phyloP scores from a whole-genome alignment of 805 yeast genomes.

The Candida ovalis region DNA sequence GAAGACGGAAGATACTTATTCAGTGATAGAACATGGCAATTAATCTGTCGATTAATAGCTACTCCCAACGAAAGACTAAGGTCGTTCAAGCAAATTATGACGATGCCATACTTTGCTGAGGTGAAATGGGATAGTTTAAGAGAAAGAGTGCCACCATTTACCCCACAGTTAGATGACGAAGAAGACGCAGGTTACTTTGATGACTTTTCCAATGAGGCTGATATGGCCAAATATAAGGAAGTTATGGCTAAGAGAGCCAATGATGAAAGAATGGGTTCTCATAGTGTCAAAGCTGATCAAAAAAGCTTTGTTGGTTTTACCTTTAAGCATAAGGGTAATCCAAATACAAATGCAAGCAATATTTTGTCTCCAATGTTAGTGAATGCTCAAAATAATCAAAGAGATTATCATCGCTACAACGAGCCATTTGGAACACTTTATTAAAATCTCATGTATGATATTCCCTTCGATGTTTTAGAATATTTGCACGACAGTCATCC shows the following conservation, averaged over 20 bases:
- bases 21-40: conserved; percentile 94
- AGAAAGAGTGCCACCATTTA: conserved; percentile 81
- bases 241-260: conserved; percentile 90
- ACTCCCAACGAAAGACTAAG: conserved; percentile 71
- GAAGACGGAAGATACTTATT: conserved; percentile 89
- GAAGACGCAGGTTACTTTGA: conserved; percentile 99
- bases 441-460: conserved; percentile 13
- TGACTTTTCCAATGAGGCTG: conserved; percentile 93
- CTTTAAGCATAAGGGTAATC: conserved; percentile 75
- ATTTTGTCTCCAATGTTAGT: conserved; percentile 31
- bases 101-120: conserved; percentile 79
- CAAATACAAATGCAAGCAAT: conserved; percentile 41
- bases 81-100: conserved; percentile 75
- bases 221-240: conserved; percentile 96
- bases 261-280: conserved; percentile 74
- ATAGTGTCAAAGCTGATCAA: conserved; percentile 52
- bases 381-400: conserved; percentile 20
- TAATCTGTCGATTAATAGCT: conserved; percentile 75
- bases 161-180: conserved; percentile 94
- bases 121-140: conserved; percentile 74
- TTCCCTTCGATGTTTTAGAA: no score
- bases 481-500: no score
- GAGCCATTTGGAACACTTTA: conserved; percentile 36
- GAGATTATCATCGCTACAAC: conserved; percentile 24
- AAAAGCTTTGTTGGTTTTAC: conserved; percentile 93